Percentiles rank a stretch among this genome's conserved stretches.
phyloP scores from a whole-genome alignment of 75 land plant species.

The Picea sitchensis region DNA sequence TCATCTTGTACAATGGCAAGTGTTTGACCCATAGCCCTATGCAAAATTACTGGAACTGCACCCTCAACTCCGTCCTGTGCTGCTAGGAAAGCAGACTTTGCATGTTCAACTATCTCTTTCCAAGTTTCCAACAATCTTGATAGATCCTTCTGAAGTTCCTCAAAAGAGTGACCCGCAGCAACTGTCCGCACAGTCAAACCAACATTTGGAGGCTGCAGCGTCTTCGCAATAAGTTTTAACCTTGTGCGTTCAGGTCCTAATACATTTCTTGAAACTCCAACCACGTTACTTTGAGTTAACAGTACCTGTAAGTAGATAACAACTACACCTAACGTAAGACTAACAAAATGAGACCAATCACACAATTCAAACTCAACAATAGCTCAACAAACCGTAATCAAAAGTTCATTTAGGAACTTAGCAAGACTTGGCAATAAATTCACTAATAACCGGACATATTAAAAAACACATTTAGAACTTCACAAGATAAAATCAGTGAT shows the following conservation, averaged over 20 bases:
- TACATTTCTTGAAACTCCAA: conserved; percentile 85
- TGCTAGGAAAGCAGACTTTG: conserved; percentile 79
- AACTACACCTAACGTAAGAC: background rate
- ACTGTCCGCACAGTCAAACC: conserved; percentile 92
- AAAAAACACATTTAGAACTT: too few species aligned
- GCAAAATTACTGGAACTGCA: conserved; percentile 82
- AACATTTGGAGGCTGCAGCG: conserved; percentile 75
- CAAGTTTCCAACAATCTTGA: conserved; percentile 84
- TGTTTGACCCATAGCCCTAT: conserved; percentile 96
- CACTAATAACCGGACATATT: too few species aligned
- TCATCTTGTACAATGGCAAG: conserved; percentile 87
- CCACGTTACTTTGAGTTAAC: conserved; percentile 42
- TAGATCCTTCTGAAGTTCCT: conserved; percentile 87
- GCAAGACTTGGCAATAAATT: too few species aligned
- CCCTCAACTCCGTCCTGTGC: conserved; percentile 79
- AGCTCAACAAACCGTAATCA: background rate
- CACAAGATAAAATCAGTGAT: too few species aligned
- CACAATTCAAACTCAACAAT: background rate
- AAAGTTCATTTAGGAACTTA: background rate
- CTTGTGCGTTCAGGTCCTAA: conserved; percentile 81
- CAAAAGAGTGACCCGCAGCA: conserved; percentile 81
- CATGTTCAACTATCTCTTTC: conserved; percentile 79
- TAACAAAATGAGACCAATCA: background rate
- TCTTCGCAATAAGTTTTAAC: conserved; percentile 70
- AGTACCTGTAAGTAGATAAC: conserved; percentile 54